Percentiles rank a stretch among this genome's conserved stretches.
Evolutionary conservation across 805 yeast species (phyloP).

Genomic region (Hanseniaspora clermontiae): DNA sequence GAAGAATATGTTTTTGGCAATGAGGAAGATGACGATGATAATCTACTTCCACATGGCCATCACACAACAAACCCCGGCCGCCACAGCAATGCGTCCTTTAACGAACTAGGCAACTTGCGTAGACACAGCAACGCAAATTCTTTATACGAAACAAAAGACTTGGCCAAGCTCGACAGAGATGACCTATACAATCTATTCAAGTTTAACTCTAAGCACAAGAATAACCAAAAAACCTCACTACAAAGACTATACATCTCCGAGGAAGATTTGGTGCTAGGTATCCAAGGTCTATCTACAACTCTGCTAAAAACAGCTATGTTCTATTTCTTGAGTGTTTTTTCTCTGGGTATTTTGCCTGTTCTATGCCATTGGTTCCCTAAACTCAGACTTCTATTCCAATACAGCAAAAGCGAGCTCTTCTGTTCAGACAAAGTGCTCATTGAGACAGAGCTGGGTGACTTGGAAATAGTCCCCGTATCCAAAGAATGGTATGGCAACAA

Average conservation of each 20-base stretch:
- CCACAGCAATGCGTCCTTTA: neutral
- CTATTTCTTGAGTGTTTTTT: conserved; percentile 39
- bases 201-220: conserved; percentile 30
- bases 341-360: conserved; percentile 65
- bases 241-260: conserved; percentile 90
- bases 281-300: conserved; percentile 72
- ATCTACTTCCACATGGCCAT: conserved; percentile 21
- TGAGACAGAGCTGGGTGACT: conserved; percentile 87
- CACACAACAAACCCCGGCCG: conserved; percentile 17
- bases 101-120: conserved; percentile 16
- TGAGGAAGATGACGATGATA: conserved; percentile 27
- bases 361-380: conserved; percentile 78
- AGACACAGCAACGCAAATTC: conserved; percentile 18
- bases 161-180: conserved; percentile 12
- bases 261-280: conserved; percentile 86
- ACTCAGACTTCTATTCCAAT: conserved; percentile 54
- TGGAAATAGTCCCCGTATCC: conserved; percentile 44
- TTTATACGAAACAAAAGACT: conserved; percentile 19
- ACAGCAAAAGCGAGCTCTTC: conserved; percentile 55
- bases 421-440: conserved; percentile 84
- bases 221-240: conserved; percentile 28
- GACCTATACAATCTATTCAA: conserved; percentile 12
- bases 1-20: conserved; percentile 19
- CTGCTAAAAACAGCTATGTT: conserved; percentile 36
- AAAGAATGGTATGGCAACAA: conserved; percentile 51